Base-by-base conservation (phyloP, 495 filamentous ascomycete species). In the Amphirosellinia nigrospora region DNA sequence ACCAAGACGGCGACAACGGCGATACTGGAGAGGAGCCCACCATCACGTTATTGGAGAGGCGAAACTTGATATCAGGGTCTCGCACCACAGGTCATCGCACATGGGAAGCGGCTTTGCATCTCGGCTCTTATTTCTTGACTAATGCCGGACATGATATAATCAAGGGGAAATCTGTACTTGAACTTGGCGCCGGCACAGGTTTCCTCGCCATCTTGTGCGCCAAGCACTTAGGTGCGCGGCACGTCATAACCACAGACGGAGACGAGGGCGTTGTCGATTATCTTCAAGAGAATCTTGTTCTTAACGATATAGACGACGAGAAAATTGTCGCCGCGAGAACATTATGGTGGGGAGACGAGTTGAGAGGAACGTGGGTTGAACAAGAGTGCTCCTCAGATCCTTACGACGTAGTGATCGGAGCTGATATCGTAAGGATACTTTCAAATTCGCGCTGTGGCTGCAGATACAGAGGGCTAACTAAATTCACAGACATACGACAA, bases 101-200 rank as follows among this genome's bases (percentile, higher is more conserved):
- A 5, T 97, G 93, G 93, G 93, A 95, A 81, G 93, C 91, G 2
- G 89, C 92, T 4, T 80, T 97, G 5, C 89, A 92, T 75, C 84
- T 96, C 0, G 91, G 87, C 4, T 84, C 89, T 4, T 94, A 89
- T 72, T 83, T 93, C 8, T 72, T 81, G 21, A 74, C 75, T 2
- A 32, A 70, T 30, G 9, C 55, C 39, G 68, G 66, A 60, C 67
- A 67, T 65, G 66, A 71, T 13, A 69, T 87, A 16, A 73, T 93
- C 7, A 69, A 71, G 41, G 83, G 83, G 11, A 89, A 91, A 71
- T 84, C 80, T 4, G 81, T 96, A 2, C 80, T 97, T 11, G 93
- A 97, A 72, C 83, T 96, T 6, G 93, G 93, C 4, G 89, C 91
- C 6, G 93, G 93, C 0, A 94, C 93, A 4, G 93, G 93, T 0